Conservation (phyloP, 2,329 filamentous ascomycete species). For the Macroventuria anomochaeta region DNA sequence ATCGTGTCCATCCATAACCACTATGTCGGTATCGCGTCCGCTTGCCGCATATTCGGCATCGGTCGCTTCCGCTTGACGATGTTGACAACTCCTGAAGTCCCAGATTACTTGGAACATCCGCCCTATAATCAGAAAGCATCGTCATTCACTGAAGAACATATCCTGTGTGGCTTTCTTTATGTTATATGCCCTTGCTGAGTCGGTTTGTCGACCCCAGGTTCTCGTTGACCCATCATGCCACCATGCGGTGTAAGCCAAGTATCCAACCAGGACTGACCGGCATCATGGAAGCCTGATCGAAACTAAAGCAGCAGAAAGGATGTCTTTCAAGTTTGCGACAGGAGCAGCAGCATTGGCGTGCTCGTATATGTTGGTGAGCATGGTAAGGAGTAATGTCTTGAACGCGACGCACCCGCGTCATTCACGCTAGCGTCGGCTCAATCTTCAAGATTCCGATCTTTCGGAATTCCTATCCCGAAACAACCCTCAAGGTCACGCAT, state of each 20-base stretch:
- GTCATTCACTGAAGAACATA: no score
- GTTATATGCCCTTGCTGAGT: background rate
- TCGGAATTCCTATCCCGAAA: background rate
- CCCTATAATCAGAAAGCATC: no score
- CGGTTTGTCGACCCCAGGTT: constrained; percentile 1
- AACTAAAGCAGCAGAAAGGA: no score
- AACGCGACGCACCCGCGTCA: background rate
- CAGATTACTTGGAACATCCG: no score
- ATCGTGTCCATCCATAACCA: no score
- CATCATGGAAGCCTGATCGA: background rate
- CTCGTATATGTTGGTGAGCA: background rate
- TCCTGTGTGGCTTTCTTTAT: no score
- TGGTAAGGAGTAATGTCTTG: background rate
- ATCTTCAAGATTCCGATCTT: background rate
- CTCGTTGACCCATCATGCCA: constrained; percentile 9
- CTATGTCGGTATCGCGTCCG: no score
- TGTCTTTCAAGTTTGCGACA: background rate
- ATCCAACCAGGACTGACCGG: background rate
- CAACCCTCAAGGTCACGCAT: background rate
- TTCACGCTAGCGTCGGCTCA: background rate
- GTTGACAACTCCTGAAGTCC: no score
- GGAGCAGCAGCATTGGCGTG: background rate
- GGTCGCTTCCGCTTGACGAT: no score
- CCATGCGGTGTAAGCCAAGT: constrained; percentile 3
- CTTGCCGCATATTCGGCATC: no score